Evolutionary conservation across 73 alveolate genomes (phyloP).

Genomic region (Paramecium pentaurelia): DNA sequence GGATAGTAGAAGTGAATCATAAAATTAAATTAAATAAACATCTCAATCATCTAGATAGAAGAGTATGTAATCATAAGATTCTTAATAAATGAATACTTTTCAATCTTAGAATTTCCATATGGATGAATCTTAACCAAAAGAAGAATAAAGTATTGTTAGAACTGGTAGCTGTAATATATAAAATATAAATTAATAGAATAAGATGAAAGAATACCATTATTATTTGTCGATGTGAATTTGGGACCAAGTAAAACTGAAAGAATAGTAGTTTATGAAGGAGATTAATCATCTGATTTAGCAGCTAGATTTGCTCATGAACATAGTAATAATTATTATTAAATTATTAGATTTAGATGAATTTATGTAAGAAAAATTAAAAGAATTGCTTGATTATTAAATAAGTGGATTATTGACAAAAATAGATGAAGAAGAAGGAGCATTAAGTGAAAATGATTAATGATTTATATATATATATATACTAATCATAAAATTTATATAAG

Average conservation of each 20-base stretch:
- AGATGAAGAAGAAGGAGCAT: slow-evolving; percentile 73
- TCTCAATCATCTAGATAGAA: slow-evolving; percentile 21
- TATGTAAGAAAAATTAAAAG: slow-evolving; percentile 69
- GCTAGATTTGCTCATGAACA: slow-evolving; percentile 90
- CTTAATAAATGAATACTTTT: not conserved
- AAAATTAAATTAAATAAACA: not conserved
- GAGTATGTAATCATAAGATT: not conserved
- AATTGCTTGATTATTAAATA: slow-evolving; percentile 68
- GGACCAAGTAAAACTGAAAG: slow-evolving; percentile 94
- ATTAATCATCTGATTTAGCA: slow-evolving; percentile 89
- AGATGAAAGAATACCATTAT: slow-evolving; percentile 74
- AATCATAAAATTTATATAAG: not conserved
- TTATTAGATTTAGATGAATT: slow-evolving; percentile 65
- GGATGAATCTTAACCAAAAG: not conserved
- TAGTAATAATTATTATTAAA: slow-evolving; percentile 38
- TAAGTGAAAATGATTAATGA: slow-evolving; percentile 46
- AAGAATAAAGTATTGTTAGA: not conserved
- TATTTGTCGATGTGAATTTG: slow-evolving; percentile 94
- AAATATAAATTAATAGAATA: not conserved
- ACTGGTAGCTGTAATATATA: not conserved
- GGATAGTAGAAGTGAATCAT: not conserved
- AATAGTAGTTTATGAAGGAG: slow-evolving; percentile 94
- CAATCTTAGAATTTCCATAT: slow-evolving; percentile 40
- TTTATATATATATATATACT: not conserved
- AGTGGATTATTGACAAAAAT: slow-evolving; percentile 75